These are phyloP conservation scores for Carex arenaria DNA, from an alignment of 202 grass and related monocot genomes.

Conservation along the genomic window DNA sequence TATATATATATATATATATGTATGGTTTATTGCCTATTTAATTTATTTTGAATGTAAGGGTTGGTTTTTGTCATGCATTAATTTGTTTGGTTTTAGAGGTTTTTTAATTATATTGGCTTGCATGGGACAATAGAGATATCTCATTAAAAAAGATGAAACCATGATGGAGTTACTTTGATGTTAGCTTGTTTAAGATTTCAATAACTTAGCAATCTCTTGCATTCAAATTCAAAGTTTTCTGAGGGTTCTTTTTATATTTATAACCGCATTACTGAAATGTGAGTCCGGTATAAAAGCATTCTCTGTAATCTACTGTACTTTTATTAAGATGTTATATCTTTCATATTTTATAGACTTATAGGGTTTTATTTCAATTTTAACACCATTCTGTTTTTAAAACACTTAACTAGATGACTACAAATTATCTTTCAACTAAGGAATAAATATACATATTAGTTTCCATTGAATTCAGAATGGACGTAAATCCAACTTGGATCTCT, in stretches of 20 bases:
- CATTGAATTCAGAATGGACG: neutral
- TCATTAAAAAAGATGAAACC: neutral
- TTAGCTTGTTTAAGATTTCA: neutral
- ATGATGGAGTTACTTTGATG: no score
- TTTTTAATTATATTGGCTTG: neutral
- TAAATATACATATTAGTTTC: neutral
- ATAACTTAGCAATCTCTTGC: neutral
- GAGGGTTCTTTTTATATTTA: neutral
- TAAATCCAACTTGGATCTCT: neutral
- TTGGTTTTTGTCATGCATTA: constrained; percentile 11
- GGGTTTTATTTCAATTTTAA: constrained; percentile 22
- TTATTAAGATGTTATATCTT: neutral
- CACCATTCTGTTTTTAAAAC: neutral
- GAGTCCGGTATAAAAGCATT: neutral
- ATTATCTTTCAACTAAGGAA: neutral
- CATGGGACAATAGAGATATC: neutral
- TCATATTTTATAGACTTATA: neutral
- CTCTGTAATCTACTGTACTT: neutral
- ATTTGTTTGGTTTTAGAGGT: neutral
- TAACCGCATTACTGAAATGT: neutral
- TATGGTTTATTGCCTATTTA: neutral
- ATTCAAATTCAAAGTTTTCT: neutral
- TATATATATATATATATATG: no score
- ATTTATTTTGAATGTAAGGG: neutral
- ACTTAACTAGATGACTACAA: neutral